Evolutionary conservation across 2,329 filamentous ascomycete species (phyloP).

Genomic region (Penicillium sp.): DNA sequence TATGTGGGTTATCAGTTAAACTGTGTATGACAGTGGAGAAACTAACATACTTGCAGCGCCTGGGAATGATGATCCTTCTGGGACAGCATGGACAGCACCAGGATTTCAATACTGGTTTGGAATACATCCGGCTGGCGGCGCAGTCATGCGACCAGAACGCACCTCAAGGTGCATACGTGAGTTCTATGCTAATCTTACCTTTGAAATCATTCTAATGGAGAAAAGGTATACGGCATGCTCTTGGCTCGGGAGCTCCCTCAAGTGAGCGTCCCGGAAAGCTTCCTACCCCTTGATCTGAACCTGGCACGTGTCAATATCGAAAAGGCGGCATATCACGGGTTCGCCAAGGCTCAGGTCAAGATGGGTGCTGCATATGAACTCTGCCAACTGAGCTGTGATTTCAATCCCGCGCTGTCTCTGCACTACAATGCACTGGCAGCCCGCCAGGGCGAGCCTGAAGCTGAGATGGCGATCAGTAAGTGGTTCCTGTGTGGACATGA

Average conservation of each 20-base stretch:
- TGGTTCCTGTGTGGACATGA: slow-evolving; percentile 98
- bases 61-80: slow-evolving; percentile 95
- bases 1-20: slow-evolving; percentile 40
- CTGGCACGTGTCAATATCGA: slow-evolving; percentile 80
- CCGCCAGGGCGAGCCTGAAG: slow-evolving; percentile 83
- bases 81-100: slow-evolving; percentile 86
- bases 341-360: slow-evolving; percentile 91
- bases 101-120: slow-evolving; percentile 67
- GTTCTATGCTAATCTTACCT: slow-evolving; percentile 8
- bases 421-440: slow-evolving; percentile 94
- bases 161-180: slow-evolving; percentile 79
- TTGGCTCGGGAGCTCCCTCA: slow-evolving; percentile 85
- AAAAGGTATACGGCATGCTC: slow-evolving; percentile 77
- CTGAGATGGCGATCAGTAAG: slow-evolving; percentile 90
- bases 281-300: slow-evolving; percentile 62
- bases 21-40: slow-evolving; percentile 1
- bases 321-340: slow-evolving; percentile 90
- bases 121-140: slow-evolving; percentile 74
- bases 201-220: slow-evolving; percentile 5
- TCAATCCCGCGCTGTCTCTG: slow-evolving; percentile 81
- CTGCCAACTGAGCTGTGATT: slow-evolving; percentile 86
- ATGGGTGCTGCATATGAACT: slow-evolving; percentile 95
- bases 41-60: slow-evolving; percentile 48
- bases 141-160: slow-evolving; percentile 90
- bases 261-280: slow-evolving; percentile 65